Conservation (phyloP, 1,284 basidiomycete species). For the Trametes hirsuta region DNA sequence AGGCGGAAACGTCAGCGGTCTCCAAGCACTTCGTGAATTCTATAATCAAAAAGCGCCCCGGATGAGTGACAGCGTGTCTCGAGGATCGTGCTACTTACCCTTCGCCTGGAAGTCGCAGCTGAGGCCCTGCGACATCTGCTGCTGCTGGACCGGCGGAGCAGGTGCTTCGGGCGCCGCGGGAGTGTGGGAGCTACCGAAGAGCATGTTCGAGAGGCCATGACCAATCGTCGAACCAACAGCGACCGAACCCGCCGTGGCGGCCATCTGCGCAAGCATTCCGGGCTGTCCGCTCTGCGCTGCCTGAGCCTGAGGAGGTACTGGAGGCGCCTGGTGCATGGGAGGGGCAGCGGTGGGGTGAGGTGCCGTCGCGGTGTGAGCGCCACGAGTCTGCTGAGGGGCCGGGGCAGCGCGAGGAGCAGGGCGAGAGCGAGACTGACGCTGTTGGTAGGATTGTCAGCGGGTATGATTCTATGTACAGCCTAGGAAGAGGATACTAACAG, state of each 20-base stretch:
- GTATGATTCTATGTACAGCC: neutral
- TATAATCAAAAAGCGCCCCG: conserved; percentile 29
- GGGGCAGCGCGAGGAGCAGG: conserved; percentile 49
- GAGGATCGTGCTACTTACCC: conserved; percentile 46
- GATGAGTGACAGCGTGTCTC: neutral
- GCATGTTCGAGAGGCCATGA: conserved; percentile 83
- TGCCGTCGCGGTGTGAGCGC: conserved; percentile 44
- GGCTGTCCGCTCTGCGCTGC: conserved; percentile 41
- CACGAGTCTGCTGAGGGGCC: conserved; percentile 47
- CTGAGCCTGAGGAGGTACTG: conserved; percentile 34
- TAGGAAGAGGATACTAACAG: conserved; percentile 49
- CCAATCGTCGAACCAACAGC: conserved; percentile 84
- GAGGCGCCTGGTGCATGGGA: conserved; percentile 40
- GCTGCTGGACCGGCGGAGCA: conserved; percentile 45
- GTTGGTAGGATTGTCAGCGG: conserved; percentile 21
- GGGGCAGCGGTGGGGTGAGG: conserved; percentile 48
- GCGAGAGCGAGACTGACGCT: conserved; percentile 58
- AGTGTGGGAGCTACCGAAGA: conserved; percentile 69
- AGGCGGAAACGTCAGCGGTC: conserved; percentile 73
- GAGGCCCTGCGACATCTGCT: conserved; percentile 38
- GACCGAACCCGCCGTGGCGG: conserved; percentile 86
- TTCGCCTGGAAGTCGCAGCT: conserved; percentile 77
- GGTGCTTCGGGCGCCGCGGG: conserved; percentile 50
- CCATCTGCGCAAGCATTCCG: conserved; percentile 81
- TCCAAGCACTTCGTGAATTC: conserved; percentile 82